Percentiles rank a stretch among this genome's conserved stretches.
These are phyloP conservation scores for Botrytis medusae DNA, from an alignment of 2,329 filamentous ascomycete genomes.

Conservation along the genomic window DNA sequence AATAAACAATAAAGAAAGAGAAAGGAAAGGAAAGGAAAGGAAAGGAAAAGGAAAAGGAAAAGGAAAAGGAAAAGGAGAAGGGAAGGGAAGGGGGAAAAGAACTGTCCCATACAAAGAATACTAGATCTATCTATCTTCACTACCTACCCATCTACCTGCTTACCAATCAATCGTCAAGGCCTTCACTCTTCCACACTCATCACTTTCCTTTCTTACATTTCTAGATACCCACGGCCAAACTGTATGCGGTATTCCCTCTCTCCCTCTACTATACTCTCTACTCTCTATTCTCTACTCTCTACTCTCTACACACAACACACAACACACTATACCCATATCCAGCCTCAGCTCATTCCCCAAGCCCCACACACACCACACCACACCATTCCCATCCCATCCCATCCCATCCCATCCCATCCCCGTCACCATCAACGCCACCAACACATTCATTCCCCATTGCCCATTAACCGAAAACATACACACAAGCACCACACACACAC, in stretches of 20 bases:
- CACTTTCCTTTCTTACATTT: not conserved
- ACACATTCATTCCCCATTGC: not conserved
- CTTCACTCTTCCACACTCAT: not conserved
- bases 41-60: too few species aligned
- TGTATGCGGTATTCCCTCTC: not conserved
- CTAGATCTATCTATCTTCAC: not conserved
- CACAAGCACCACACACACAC: too few species aligned
- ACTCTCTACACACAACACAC: too few species aligned
- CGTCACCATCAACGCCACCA: not conserved
- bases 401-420: not conserved
- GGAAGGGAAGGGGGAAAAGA: too few species aligned
- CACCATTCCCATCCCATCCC: too few species aligned
- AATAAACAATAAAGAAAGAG: too few species aligned
- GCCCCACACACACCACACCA: not conserved
- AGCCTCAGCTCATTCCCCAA: not conserved
- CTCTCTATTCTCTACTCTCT: not conserved
- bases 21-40: too few species aligned
- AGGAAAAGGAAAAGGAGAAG: too few species aligned
- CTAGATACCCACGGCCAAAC: too few species aligned
- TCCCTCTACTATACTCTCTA: not conserved
- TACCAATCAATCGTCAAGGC: too few species aligned
- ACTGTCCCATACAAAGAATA: not conserved
- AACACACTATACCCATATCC: not conserved
- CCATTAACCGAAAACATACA: not conserved
- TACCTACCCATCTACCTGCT: too few species aligned